These are phyloP conservation scores for Cyclostephanos tholiformis DNA, from an alignment of 108 stramenopile genomes.

Conservation along the genomic window DNA sequence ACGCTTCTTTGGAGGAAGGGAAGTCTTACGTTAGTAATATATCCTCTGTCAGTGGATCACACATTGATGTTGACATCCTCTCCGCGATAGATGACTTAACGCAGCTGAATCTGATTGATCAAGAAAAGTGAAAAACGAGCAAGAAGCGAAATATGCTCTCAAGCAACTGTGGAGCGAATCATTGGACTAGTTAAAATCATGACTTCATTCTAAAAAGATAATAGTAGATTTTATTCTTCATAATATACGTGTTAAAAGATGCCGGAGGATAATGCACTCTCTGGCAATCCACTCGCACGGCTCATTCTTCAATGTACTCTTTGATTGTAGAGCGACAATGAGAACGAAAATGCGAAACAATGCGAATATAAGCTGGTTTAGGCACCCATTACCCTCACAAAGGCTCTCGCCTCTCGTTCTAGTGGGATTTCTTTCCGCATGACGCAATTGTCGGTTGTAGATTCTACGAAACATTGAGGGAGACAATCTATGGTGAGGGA, in stretches of 20 bases:
- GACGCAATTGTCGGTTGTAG: background rate
- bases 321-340: background rate
- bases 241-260: no score
- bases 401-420: background rate
- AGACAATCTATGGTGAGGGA: no score
- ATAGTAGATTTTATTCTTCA: no score
- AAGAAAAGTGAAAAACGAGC: constrained; percentile 16
- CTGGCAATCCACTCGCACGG: no score
- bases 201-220: no score
- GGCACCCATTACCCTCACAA: background rate
- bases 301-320: no score
- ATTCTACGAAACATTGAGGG: background rate
- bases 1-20: constrained; percentile 18
- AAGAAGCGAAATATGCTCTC: constrained; percentile 8
- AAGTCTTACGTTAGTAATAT: constrained; percentile 32
- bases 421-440: constrained; percentile 1
- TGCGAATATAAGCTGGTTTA: no score
- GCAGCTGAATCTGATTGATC: constrained; percentile 48
- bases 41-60: constrained; percentile 18
- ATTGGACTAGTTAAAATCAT: background rate
- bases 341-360: background rate
- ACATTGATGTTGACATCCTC: constrained; percentile 57
- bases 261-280: no score
- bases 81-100: constrained; percentile 64
- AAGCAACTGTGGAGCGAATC: constrained; percentile 28